Conservation (phyloP, 2,329 filamentous ascomycete species). For the Trichoderma semiorbis region DNA sequence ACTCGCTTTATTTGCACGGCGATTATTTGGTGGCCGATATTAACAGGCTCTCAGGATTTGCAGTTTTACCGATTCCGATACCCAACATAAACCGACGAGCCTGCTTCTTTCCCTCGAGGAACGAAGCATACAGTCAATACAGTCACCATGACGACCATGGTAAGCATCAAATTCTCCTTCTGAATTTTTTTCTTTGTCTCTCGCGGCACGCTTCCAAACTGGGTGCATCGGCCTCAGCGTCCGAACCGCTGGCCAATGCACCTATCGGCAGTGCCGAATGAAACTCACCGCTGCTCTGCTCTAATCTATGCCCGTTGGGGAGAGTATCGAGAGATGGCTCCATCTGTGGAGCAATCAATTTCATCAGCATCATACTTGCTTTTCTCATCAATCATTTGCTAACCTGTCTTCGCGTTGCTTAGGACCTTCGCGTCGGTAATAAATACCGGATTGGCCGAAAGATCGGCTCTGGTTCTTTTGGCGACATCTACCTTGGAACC, state of each 20-base stretch:
- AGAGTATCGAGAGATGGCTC: neutral
- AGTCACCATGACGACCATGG: conserved; percentile 51
- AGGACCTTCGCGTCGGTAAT: conserved; percentile 99
- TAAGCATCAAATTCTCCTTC: conserved; percentile 30
- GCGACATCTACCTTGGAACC: conserved; percentile 97
- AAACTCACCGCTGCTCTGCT: conserved; percentile 3
- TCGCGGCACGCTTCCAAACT: neutral
- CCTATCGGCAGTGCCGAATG: neutral
- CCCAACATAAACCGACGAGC: neutral
- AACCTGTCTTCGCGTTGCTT: conserved; percentile 20
- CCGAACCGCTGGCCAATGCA: conserved; percentile 8
- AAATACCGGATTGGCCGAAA: conserved; percentile 99
- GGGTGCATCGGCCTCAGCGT: neutral
- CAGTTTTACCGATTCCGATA: neutral
- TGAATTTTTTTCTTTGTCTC: neutral
- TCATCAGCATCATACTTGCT: neutral
- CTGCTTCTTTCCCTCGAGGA: conserved; percentile 24
- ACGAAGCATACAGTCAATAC: conserved; percentile 23
- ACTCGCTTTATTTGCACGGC: neutral
- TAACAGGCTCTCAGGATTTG: neutral
- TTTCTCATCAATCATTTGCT: conserved; percentile 14
- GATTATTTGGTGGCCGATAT: neutral
- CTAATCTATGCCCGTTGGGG: neutral
- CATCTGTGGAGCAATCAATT: neutral
- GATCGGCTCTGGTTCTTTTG: conserved; percentile 96